Evolutionary conservation across 352 stramenopile species (phyloP).

Genomic region (Pythium apleroticum): DNA sequence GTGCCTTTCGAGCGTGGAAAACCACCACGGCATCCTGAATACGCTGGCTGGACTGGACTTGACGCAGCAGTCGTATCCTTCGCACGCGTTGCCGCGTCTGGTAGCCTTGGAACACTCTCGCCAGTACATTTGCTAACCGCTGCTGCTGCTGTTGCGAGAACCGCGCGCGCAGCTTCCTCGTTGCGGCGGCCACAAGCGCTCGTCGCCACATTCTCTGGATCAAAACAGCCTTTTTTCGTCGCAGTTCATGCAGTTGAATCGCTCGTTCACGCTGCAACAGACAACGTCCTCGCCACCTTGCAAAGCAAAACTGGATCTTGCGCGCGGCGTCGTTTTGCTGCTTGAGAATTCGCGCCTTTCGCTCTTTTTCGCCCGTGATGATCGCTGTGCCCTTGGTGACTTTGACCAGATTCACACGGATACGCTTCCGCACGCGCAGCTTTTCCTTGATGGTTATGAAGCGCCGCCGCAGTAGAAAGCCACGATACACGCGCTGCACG

Average conservation of each 20-base stretch:
- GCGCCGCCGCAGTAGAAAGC: conserved; percentile 44
- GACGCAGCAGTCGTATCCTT: conserved; percentile 30
- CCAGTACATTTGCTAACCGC: conserved; percentile 27
- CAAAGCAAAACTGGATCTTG: conserved; percentile 42
- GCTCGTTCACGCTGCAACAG: conserved; percentile 34
- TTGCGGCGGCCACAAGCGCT: conserved; percentile 24
- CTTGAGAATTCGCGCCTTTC: conserved; percentile 27
- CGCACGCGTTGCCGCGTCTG: conserved; percentile 46
- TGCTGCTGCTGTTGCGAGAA: conserved; percentile 29
- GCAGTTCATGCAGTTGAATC: conserved; percentile 30
- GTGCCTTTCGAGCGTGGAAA: conserved; percentile 37
- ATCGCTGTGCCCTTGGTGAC: conserved; percentile 66
- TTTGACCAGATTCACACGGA: conserved; percentile 53
- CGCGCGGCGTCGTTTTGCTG: conserved; percentile 31
- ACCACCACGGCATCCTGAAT: conserved; percentile 42
- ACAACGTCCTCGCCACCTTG: conserved; percentile 29
- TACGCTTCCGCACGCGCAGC: conserved; percentile 62
- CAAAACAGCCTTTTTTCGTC: conserved; percentile 8
- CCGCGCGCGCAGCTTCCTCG: conserved; percentile 31
- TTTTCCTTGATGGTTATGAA: conserved; percentile 52
- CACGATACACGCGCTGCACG: conserved; percentile 57
- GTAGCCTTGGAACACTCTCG: conserved; percentile 48
- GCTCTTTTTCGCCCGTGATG: conserved; percentile 60
- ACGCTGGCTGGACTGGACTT: conserved; percentile 32
- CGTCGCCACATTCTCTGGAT: conserved; percentile 47